Base-by-base conservation (phyloP, 768 basidiomycete genomes). In the Russula lepida region DNA sequence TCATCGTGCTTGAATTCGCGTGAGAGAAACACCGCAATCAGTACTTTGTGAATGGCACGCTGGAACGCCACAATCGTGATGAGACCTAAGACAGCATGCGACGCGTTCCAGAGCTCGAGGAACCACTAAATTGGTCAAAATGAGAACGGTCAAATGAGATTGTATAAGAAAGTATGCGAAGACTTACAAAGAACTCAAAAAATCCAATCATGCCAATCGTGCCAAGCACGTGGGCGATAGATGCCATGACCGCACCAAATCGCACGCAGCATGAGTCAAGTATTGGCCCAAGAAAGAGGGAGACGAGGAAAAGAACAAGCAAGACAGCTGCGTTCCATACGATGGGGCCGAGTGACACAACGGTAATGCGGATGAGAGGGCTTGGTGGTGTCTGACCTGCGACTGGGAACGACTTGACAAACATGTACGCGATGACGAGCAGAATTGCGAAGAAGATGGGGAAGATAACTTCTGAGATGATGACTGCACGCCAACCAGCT, bases 1-100 rank as follows among this genome's bases (percentile, higher is more conserved):
- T 98, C 94, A 70, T 99, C 97, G 71, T 97, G 92, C 77, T 98
- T 98, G 80, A 88, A 95, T 74, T 99, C 97, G 69, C 97, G 88
- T 27, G 93, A 92, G 49, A 98, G 81, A 81, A 95, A 92, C 49
- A 93, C 88, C 6, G 94, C 82, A 64, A 98, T 98, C 57, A 97
- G 79, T 64, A 95, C 84, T 78, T 98, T 98, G 76, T 92, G 89
- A 67, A 98, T 82, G 39, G 90, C 86, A 50, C 97, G 83, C 74
- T 98, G 95, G 53, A 99, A 85, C 27, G 89, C 84, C 64, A 97
- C 83, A 61, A 95, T 87, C 41, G 90, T 81, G 64, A 98, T 88
- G 70, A 97, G 78, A 56, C 95, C 97, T 27, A 99, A 79, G 3
- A 98, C 92, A 21, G 95, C 94, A 67, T 98, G 95, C 0, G 94